Evolutionary conservation across 352 stramenopile genomes (phyloP), one percentile per base, ranked within the genome.

Genomic region (Nothophytophthora sp.): DNA sequence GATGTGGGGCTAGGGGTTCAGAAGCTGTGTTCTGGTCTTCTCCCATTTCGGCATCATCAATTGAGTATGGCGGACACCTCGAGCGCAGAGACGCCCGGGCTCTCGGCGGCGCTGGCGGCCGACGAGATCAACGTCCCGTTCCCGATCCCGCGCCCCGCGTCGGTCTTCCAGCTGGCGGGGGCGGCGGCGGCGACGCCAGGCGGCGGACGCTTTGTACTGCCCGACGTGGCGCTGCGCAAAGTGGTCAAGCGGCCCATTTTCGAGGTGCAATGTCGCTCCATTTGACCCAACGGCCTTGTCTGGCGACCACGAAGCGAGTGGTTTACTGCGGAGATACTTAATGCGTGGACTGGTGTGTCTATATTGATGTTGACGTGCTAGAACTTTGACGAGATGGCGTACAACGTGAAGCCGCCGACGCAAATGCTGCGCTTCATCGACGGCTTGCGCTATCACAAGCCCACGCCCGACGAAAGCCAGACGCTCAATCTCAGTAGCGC

Each of bases 381-480:
- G 82, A 88, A 86, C 43, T 86, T 92, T 35, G 73, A 90, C 27
- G 78, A 91, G 12, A 55, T 61, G n/a, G 81, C 74, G 22, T 88
- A 81, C 24, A 43, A 73, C 39, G 75, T 91, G 22, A 88, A 88
- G 40, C 54, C 81, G 16, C 80, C 85, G 48, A 88, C 79, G 49
- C 78, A 89, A 48, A 86, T 88, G 71, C 73, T 95, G 75, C 82
- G 85, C 44, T 80, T 92, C 36, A 76, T 95, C 35, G 85, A 95
- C 50, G 71, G 68, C 7, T 58, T 95, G 50, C 80, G 85, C n/a
- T 95, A 90, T 50, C 85, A 95, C 56, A 90, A 90, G 24, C 85
- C 85, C 5, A 92, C 82, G n/a, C 34, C 64, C 4, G 70, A 85
- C 22, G 85, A 95, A 56, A 78, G 79, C 46, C 50, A 68, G 24